Percentiles rank a stretch among this genome's conserved stretches.
These are phyloP conservation scores for Aegilops longissima DNA, from an alignment of 176 grass and related monocot genomes.

Conservation along the genomic window DNA sequence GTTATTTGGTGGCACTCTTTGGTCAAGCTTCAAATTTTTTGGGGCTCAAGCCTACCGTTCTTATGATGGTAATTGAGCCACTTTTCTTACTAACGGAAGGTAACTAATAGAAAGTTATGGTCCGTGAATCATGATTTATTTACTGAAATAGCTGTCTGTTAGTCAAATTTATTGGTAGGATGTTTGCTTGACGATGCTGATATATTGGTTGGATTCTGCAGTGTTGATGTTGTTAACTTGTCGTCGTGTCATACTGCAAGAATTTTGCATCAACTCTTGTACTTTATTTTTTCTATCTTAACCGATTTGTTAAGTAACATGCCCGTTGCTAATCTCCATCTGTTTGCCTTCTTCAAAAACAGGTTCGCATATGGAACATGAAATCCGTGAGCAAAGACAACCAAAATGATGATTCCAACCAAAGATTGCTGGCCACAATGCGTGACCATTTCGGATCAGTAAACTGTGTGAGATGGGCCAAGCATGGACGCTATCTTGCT, in stretches of 20 bases:
- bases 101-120: background rate
- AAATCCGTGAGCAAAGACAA: conserved; percentile 67
- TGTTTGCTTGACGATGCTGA: background rate
- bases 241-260: background rate
- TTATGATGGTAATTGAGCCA: background rate
- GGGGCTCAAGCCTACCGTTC: background rate
- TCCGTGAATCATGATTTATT: background rate
- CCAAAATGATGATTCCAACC: conserved; percentile 48
- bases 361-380: conserved; percentile 99
- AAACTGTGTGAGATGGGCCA: conserved; percentile 97
- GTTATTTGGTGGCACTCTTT: background rate
- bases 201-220: background rate
- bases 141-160: background rate
- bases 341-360: conserved; percentile 18
- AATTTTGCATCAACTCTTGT: background rate
- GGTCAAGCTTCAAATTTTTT: background rate
- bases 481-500: conserved; percentile 82
- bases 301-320: background rate
- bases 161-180: background rate
- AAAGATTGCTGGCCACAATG: conserved; percentile 74
- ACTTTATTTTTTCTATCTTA: background rate
- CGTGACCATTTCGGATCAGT: conserved; percentile 97
- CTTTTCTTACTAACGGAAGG: background rate
- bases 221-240: background rate
- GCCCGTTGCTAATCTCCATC: background rate